Evolutionary conservation across 768 basidiomycete genomes (phyloP).

Genomic region (Hygrophorus russula): DNA sequence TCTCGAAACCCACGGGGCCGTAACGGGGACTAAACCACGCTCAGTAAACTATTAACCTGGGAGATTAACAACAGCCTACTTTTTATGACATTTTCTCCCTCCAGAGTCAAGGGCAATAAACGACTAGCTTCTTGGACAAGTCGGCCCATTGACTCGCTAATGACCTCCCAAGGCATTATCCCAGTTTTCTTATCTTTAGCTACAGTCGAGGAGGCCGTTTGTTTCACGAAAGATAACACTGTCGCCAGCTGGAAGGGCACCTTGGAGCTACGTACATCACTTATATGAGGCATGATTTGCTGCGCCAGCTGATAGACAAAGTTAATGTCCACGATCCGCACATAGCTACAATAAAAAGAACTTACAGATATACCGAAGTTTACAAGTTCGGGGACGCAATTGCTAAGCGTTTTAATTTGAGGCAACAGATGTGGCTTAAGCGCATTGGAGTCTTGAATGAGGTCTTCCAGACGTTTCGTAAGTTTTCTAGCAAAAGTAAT

Average conservation of each 20-base stretch:
- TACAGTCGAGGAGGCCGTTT: constrained; percentile 62
- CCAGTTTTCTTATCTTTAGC: constrained; percentile 59
- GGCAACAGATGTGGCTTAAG: constrained; percentile 61
- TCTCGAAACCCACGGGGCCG: constrained; percentile 78
- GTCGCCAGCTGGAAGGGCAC: constrained; percentile 64
- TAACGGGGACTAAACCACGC: constrained; percentile 44
- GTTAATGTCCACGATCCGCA: neutral
- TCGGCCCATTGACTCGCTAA: constrained; percentile 56
- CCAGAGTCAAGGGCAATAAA: constrained; percentile 60
- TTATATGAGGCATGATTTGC: constrained; percentile 76
- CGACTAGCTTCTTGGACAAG: constrained; percentile 62
- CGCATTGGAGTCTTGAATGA: constrained; percentile 59
- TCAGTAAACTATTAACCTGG: constrained; percentile 1
- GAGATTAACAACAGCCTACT: constrained; percentile 32
- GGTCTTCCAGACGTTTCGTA: constrained; percentile 73
- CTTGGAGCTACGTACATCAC: constrained; percentile 70
- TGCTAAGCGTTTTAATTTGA: constrained; percentile 62
- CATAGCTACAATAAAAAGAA: neutral
- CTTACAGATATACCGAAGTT: constrained; percentile 86
- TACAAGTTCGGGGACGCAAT: constrained; percentile 67
- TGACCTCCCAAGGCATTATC: constrained; percentile 65
- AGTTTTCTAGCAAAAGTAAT: constrained; percentile 54
- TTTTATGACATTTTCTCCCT: constrained; percentile 68
- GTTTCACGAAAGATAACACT: constrained; percentile 59
- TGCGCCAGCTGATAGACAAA: constrained; percentile 63